Conservation (phyloP, 2,329 filamentous ascomycete species). For the Colletotrichum sp. region DNA sequence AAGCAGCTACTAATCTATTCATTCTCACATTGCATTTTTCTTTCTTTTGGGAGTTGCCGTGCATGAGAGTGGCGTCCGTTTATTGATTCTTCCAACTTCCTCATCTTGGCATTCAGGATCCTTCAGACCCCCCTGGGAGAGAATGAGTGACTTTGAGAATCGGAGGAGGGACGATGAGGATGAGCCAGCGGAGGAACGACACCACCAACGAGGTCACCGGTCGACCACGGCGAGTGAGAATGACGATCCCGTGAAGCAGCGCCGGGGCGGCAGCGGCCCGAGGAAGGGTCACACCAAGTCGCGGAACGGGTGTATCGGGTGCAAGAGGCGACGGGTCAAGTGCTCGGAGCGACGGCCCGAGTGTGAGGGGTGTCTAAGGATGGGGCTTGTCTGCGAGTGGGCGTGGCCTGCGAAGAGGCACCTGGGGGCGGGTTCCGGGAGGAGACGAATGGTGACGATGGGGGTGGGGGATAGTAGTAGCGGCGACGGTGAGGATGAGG, state of each 20-base stretch:
- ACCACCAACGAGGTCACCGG: fast-evolving
- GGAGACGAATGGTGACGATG: not conserved
- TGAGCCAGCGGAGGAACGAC: not conserved
- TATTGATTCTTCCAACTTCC: not conserved
- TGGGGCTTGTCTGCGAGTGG: conserved; percentile 42
- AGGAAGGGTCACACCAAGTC: conserved; percentile 40
- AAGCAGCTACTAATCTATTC: not conserved
- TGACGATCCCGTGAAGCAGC: not conserved
- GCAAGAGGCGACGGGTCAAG: conserved; percentile 49
- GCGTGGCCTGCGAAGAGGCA: conserved; percentile 25
- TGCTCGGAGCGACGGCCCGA: conserved; percentile 40
- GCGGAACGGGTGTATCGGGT: conserved; percentile 35
- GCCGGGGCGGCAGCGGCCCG: conserved; percentile 28
- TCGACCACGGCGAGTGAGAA: not conserved
- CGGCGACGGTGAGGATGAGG: not conserved
- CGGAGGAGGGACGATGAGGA: not conserved
- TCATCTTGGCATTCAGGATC: not conserved
- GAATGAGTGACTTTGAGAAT: not conserved
- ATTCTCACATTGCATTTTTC: not conserved
- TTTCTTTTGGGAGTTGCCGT: not conserved
- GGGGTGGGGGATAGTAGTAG: not conserved
- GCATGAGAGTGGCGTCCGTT: not conserved
- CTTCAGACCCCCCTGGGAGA: not conserved
- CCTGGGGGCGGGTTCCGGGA: not conserved
- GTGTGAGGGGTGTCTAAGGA: conserved; percentile 39